Evolutionary conservation across 2,329 filamentous ascomycete genomes (phyloP).

Genomic region (Botrytis byssoidea): DNA sequence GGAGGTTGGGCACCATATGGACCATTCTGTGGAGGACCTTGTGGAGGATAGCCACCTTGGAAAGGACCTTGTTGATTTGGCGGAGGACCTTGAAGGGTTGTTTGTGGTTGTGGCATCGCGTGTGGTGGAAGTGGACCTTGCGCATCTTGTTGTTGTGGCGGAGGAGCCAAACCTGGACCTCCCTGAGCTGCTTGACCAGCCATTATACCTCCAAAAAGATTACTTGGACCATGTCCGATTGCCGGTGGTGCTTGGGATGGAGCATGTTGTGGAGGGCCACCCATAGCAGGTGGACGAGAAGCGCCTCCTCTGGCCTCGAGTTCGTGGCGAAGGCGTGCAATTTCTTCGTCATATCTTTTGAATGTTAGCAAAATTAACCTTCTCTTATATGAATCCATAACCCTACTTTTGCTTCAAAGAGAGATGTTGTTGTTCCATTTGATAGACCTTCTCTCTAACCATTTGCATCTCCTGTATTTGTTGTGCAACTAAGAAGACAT

Average conservation of each 20-base stretch:
- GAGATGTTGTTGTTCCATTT: slow-evolving; percentile 86
- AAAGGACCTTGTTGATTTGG: slow-evolving; percentile 64
- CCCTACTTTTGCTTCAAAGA: slow-evolving; percentile 87
- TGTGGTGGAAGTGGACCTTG: slow-evolving; percentile 22
- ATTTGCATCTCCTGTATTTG: slow-evolving; percentile 96
- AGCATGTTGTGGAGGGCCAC: slow-evolving; percentile 71
- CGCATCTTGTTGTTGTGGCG: slow-evolving; percentile 50
- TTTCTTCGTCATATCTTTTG: slow-evolving; percentile 87
- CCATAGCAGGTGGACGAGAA: slow-evolving; percentile 65
- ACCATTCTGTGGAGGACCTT: slow-evolving; percentile 57
- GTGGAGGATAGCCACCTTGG: slow-evolving; percentile 54
- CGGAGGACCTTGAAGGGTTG: slow-evolving; percentile 49
- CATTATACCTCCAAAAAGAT: slow-evolving; percentile 96
- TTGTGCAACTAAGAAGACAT: slow-evolving; percentile 63
- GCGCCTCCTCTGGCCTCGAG: slow-evolving; percentile 70
- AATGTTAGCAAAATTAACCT: slow-evolving; percentile 19
- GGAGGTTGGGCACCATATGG: slow-evolving; percentile 76
- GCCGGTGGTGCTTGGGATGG: slow-evolving; percentile 79
- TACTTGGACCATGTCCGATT: slow-evolving; percentile 83
- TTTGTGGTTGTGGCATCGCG: slow-evolving; percentile 63
- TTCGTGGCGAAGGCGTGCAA: slow-evolving; percentile 80
- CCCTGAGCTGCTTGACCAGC: slow-evolving; percentile 79
- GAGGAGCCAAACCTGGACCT: slow-evolving; percentile 79
- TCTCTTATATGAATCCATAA: not conserved
- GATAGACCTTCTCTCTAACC: slow-evolving; percentile 88